Evolutionary conservation across 805 yeast species (phyloP), one percentile per base, ranked within the genome.

Genomic region (Wickerhamomyces queroliae): DNA sequence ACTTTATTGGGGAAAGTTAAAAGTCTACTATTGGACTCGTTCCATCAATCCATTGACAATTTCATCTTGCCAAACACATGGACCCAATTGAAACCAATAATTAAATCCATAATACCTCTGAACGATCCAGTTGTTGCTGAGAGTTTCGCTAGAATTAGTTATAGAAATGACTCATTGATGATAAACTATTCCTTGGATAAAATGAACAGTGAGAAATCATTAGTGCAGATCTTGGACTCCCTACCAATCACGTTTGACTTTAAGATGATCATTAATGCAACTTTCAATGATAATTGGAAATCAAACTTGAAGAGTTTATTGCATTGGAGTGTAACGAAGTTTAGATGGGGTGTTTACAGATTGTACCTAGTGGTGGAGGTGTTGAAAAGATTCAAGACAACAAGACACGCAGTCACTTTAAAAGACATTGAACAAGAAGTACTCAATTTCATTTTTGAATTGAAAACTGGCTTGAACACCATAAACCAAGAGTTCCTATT

Each of bases 141-240:
- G 32, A 83, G 78, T 41, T 67, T 79, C 36, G 79, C 79, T 37
- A 53, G 82, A 23, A 74, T 83, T 5, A 72, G 78, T 37, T 80
- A 78, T 50, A 62, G 90, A 52, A 83, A 83, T 55, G 88, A 83
- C 59, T 80, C 88, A 3, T 62, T 83, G 38, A 78, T 80, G 70
- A 65, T 78, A 34, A 78, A 76, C 51, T 63, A 51, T 20, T 46
- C 56, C 1, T 19, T 48, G 21, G 45, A 37, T 11, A 28, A 28
- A 53, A 61, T 57, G 49, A 40, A 47, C 1, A 25, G 36, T 0
- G 36, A 41, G 17, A 42, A 39, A 15, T 50, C 49, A 19, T 48
- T 71, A 15, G 57, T 72, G 5, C 54, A 56, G 16, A 60, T 55
- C 19, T 56, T 72, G 26, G 74, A 72, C 43, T 50, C 48, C 18